These are phyloP conservation scores for Lotus japonicus DNA, from an alignment of 306 rosid genomes.

Conservation along the genomic window DNA sequence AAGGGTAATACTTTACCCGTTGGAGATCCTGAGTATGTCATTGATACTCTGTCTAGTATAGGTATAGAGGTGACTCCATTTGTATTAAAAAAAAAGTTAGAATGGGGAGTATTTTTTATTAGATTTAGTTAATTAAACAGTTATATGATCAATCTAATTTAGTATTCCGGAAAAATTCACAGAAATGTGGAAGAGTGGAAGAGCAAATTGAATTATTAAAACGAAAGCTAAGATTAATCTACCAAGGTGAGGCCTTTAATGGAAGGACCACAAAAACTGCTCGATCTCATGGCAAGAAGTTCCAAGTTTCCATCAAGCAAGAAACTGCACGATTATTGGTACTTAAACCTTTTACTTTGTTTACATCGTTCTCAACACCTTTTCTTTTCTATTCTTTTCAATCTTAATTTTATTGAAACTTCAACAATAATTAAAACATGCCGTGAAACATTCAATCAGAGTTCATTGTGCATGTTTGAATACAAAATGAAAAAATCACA, in stretches of 20 bases:
- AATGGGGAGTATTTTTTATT: too few relatives aligned
- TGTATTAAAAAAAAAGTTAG: too few relatives aligned
- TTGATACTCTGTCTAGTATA: too few relatives aligned
- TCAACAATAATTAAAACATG: too few relatives aligned
- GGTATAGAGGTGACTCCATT: too few relatives aligned
- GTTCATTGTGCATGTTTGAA: too few relatives aligned
- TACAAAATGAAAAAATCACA: too few relatives aligned
- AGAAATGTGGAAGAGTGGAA: conserved; percentile 79
- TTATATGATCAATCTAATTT: background rate
- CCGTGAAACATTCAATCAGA: background rate
- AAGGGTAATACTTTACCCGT: too few relatives aligned
- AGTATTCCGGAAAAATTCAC: background rate
- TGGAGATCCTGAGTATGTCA: too few relatives aligned
- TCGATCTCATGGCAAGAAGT: conserved; percentile 88
- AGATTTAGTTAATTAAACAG: background rate
- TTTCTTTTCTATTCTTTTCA: background rate
- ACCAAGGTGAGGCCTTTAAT: conserved; percentile 78
- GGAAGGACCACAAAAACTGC: conserved; percentile 86
- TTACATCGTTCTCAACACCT: background rate
- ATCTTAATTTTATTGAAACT: too few relatives aligned
- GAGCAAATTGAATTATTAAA: conserved; percentile 80
- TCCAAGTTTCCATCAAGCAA: conserved; percentile 85
- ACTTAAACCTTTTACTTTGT: conserved; percentile 9
- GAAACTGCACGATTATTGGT: conserved; percentile 90
- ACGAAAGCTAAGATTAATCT: conserved; percentile 62